Percentiles rank a stretch among this genome's conserved stretches.
These are phyloP conservation scores for Hymenoscyphus occultus DNA, from an alignment of 2,329 filamentous ascomycete species.

Conservation along the genomic window DNA sequence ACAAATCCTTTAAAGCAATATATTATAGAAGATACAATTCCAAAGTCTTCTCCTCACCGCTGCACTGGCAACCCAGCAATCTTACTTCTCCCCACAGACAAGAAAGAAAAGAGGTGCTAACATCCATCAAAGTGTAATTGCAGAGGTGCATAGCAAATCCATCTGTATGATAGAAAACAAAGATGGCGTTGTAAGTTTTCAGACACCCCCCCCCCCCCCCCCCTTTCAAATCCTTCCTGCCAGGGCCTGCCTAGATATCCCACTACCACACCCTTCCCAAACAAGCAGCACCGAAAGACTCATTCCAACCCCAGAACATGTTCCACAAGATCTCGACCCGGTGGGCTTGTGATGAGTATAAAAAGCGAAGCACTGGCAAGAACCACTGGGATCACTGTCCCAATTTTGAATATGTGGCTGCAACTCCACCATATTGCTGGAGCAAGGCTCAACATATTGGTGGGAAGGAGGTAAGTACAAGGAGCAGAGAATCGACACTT, in stretches of 20 bases:
- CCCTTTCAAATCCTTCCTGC: neutral
- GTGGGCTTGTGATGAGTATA: slow-evolving; percentile 18
- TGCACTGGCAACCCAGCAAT: slow-evolving; percentile 12
- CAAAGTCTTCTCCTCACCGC: slow-evolving; percentile 12
- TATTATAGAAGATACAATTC: slow-evolving; percentile 18
- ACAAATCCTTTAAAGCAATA: neutral
- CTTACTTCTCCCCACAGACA: neutral
- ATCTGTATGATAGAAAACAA: slow-evolving; percentile 16
- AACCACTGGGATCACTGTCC: slow-evolving; percentile 19
- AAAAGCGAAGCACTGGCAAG: slow-evolving; percentile 17
- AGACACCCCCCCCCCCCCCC: neutral
- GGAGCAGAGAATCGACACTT: too few species aligned
- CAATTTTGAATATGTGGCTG: slow-evolving; percentile 18
- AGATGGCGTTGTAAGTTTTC: slow-evolving; percentile 8
- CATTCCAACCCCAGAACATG: slow-evolving; percentile 10
- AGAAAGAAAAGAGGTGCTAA: neutral
- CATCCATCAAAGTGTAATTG: slow-evolving; percentile 18
- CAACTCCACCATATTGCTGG: neutral
- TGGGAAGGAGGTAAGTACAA: too few species aligned
- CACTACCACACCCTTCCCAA: too few species aligned
- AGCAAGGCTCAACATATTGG: too few species aligned
- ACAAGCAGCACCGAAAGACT: too few species aligned
- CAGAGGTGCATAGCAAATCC: slow-evolving; percentile 26
- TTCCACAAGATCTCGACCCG: slow-evolving; percentile 21
- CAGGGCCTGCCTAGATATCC: neutral